Percentiles rank a stretch among this genome's conserved stretches.
phyloP scores from a whole-genome alignment of 2,329 filamentous ascomycete species.

The Penicillium decumbens region DNA sequence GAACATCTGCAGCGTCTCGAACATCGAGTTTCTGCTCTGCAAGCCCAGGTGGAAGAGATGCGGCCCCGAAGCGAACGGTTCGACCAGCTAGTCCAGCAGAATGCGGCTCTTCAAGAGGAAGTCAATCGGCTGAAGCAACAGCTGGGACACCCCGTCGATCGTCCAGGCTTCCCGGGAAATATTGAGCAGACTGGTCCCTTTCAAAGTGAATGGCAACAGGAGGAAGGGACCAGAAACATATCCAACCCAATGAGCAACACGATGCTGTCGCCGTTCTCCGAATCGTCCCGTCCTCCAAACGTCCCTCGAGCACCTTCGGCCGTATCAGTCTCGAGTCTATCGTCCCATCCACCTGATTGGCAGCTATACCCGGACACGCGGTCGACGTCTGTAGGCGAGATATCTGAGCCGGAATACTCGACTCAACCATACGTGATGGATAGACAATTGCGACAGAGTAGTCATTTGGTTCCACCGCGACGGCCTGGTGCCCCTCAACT shows the following conservation, averaged over 20 bases:
- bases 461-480: constrained; percentile 6
- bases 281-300: constrained; percentile 15
- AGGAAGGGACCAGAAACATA: constrained; percentile 17
- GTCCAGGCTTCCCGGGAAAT: constrained; percentile 18
- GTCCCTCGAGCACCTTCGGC: constrained; percentile 22
- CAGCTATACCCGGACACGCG: constrained; percentile 24
- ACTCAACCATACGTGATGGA: constrained; percentile 22
- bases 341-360: constrained; percentile 29
- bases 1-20: constrained; percentile 58
- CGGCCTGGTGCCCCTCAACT: constrained; percentile 19
- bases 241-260: constrained; percentile 12
- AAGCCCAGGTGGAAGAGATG: constrained; percentile 46
- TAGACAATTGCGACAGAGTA: constrained; percentile 10
- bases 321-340: constrained; percentile 24
- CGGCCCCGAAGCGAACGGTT: constrained; percentile 49
- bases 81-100: constrained; percentile 50
- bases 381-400: constrained; percentile 26
- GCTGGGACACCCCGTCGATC: constrained; percentile 34
- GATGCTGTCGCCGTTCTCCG: constrained; percentile 23
- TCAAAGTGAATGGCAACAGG: constrained; percentile 16
- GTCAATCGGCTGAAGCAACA: constrained; percentile 50
- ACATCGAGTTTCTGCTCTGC: constrained; percentile 32
- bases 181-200: constrained; percentile 10
- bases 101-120: constrained; percentile 53
- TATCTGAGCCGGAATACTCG: constrained; percentile 27